phyloP scores from a whole-genome alignment of 768 basidiomycete genomes.

The Macrolepiota fuliginosa region DNA sequence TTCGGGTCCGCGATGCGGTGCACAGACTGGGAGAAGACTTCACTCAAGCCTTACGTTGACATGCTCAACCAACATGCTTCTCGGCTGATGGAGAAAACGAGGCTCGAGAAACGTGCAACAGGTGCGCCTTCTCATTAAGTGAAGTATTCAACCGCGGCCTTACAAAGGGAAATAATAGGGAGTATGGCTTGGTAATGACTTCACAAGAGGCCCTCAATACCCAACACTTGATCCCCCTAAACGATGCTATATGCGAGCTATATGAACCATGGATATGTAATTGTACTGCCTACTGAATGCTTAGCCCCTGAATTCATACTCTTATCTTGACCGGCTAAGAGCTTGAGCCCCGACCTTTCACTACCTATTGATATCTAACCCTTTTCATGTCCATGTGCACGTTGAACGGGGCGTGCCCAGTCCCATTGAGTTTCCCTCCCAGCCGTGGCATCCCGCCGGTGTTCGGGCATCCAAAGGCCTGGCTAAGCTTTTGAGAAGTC shows the following conservation, averaged over 20 bases:
- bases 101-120: slow-evolving; percentile 45
- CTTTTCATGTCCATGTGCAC: not conserved
- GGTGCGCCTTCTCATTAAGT: slow-evolving; percentile 23
- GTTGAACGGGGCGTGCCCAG: not conserved
- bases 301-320: not conserved
- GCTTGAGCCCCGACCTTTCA: not conserved
- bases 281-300: not conserved
- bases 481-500: not conserved
- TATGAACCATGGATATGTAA: not conserved
- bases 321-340: not conserved
- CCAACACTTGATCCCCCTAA: not conserved
- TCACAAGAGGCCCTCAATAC: not conserved
- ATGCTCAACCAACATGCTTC: slow-evolving; percentile 77
- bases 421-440: not conserved
- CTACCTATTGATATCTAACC: not conserved
- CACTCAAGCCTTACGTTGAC: slow-evolving; percentile 85
- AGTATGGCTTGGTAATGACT: slow-evolving; percentile 8
- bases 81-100: slow-evolving; percentile 54
- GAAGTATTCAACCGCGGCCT: not conserved
- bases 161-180: not conserved
- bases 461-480: not conserved
- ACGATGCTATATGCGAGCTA: not conserved
- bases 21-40: slow-evolving; percentile 82
- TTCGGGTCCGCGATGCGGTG: not conserved
- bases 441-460: not conserved